Conservation (phyloP, 345 rosid genomes). For the Chamaenerion angustifolium region DNA sequence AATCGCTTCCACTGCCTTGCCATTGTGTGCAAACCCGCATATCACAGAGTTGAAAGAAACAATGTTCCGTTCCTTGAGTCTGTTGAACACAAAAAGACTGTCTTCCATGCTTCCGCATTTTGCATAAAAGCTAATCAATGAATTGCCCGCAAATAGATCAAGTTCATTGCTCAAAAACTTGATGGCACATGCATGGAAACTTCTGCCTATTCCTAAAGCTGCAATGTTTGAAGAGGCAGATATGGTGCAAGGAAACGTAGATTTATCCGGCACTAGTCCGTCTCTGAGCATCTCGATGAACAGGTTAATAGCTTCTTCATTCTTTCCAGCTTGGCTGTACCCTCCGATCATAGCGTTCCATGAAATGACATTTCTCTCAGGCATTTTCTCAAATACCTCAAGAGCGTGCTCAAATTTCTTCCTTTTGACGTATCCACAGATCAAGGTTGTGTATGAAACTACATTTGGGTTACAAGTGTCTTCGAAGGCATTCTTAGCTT, state of each 20-base stretch:
- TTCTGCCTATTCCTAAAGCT: slow-evolving; percentile 50
- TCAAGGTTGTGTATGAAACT: slow-evolving; percentile 52
- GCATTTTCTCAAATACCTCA: slow-evolving; percentile 35
- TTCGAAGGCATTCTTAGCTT: slow-evolving; percentile 42
- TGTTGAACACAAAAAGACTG: slow-evolving; percentile 35
- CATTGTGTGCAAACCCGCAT: slow-evolving; percentile 73
- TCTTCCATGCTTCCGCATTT: slow-evolving; percentile 77
- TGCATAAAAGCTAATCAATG: slow-evolving; percentile 63
- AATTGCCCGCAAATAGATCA: slow-evolving; percentile 37
- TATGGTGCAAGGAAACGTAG: slow-evolving; percentile 44
- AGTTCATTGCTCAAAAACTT: slow-evolving; percentile 31
- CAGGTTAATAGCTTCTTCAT: slow-evolving; percentile 63
- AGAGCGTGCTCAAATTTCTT: slow-evolving; percentile 33
- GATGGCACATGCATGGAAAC: slow-evolving; percentile 54
- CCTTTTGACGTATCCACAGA: slow-evolving; percentile 44
- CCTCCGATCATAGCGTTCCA: slow-evolving; percentile 81
- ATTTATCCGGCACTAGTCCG: slow-evolving; percentile 36
- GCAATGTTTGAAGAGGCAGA: slow-evolving; percentile 56
- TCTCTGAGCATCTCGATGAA: slow-evolving; percentile 57
- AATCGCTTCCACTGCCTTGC: slow-evolving; percentile 58
- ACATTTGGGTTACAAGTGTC: slow-evolving; percentile 50
- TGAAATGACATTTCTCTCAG: slow-evolving; percentile 54
- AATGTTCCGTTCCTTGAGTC: slow-evolving; percentile 20
- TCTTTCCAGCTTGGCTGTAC: slow-evolving; percentile 57
- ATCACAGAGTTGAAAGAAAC: slow-evolving; percentile 73